A percentile compares a stretch with the other conserved stretches of the same genome.
Conservation (phyloP, 345 rosid species). For the Eucalyptus urophylla region DNA sequence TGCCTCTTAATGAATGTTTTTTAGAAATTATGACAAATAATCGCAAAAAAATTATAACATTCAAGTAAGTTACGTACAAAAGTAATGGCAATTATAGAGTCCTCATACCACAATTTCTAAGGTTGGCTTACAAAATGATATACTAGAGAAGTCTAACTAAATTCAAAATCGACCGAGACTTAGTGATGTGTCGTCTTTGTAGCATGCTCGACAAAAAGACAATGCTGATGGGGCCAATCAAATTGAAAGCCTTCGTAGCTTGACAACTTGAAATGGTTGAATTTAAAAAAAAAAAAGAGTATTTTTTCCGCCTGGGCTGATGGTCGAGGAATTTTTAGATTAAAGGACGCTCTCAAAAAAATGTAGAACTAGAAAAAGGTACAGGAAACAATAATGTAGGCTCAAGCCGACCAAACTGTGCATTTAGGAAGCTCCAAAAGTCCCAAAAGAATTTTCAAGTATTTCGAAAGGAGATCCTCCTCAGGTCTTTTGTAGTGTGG, state of each 20-base stretch:
- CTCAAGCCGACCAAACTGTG: not conserved
- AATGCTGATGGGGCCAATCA: not conserved
- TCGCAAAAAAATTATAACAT: too few species aligned
- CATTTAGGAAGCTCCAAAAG: not conserved
- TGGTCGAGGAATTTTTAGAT: not conserved
- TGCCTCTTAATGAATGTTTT: too few species aligned
- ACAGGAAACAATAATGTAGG: not conserved
- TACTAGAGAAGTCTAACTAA: not conserved
- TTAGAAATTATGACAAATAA: too few species aligned
- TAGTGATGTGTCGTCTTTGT: fast-evolving
- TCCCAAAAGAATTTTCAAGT: not conserved
- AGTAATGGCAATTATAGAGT: too few species aligned
- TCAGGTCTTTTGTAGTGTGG: not conserved
- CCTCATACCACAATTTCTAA: not conserved
- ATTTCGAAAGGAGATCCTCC: not conserved
- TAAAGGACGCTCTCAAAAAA: not conserved
- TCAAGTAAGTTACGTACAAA: too few species aligned
- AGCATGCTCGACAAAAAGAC: not conserved
- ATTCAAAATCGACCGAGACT: not conserved
- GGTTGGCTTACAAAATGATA: not conserved
- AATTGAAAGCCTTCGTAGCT: not conserved
- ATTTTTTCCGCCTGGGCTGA: not conserved
- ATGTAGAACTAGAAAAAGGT: not conserved
- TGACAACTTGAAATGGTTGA: not conserved
- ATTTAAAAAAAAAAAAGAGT: fast-evolving